phyloP scores from a whole-genome alignment of 345 rosid genomes.

The Capsella bursapastoris region DNA sequence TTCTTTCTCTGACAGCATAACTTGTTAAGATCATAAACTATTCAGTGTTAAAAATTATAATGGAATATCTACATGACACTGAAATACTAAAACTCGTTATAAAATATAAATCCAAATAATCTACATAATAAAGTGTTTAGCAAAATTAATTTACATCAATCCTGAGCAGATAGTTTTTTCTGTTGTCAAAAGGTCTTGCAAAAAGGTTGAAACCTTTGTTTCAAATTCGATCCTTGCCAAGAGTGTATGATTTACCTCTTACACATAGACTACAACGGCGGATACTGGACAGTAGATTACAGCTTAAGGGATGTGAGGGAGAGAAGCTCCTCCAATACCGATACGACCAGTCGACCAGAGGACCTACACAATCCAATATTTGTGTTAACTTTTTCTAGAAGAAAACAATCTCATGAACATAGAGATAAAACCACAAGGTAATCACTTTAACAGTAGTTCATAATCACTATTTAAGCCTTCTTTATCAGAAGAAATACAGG shows the following conservation, averaged over 20 bases:
- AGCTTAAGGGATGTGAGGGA: too few species aligned
- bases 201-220: not conserved
- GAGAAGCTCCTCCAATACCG: too few species aligned
- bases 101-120: slow-evolving; percentile 7
- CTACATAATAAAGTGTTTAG: not conserved
- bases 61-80: not conserved
- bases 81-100: not conserved
- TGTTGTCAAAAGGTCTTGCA: not conserved
- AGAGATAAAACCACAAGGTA: too few species aligned
- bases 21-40: too few species aligned
- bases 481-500: too few species aligned
- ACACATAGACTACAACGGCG: not conserved
- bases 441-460: too few species aligned
- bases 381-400: too few species aligned
- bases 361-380: too few species aligned
- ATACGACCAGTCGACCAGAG: too few species aligned
- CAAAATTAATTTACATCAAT: not conserved
- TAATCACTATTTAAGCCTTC: too few species aligned
- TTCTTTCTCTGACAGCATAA: too few species aligned
- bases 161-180: not conserved
- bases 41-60: not conserved
- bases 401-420: too few species aligned
- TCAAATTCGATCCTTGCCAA: not conserved
- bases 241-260: not conserved
- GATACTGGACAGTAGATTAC: not conserved